A percentile compares a stretch with the other conserved stretches of the same genome.
These are phyloP conservation scores for Talaromyces ruber DNA, from an alignment of 495 filamentous ascomycete species.

Conservation along the genomic window DNA sequence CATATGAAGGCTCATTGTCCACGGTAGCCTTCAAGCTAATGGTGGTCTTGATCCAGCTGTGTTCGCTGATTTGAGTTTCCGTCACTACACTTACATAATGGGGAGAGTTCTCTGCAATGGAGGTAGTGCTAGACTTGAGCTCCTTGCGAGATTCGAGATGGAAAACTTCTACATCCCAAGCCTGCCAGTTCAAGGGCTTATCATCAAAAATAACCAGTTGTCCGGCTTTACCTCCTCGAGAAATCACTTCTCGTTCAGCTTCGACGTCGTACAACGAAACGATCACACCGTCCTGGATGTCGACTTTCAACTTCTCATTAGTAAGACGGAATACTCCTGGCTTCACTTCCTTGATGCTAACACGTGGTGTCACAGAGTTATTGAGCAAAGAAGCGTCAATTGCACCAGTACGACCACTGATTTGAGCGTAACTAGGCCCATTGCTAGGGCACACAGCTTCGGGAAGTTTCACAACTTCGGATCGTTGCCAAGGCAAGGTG, in stretches of 20 bases:
- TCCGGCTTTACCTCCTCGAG: constrained; percentile 72
- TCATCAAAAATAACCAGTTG: constrained; percentile 96
- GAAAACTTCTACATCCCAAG: constrained; percentile 97
- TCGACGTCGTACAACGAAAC: constrained; percentile 71
- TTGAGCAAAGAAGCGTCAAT: constrained; percentile 42
- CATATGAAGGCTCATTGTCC: constrained; percentile 53
- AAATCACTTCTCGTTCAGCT: constrained; percentile 65
- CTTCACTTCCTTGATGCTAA: constrained; percentile 54
- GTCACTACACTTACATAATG: constrained; percentile 73
- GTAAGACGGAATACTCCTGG: constrained; percentile 68
- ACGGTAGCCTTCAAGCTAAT: constrained; percentile 67
- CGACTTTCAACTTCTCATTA: constrained; percentile 65
- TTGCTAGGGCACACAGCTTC: constrained; percentile 15
- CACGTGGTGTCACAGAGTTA: constrained; percentile 34
- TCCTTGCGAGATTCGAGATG: constrained; percentile 82
- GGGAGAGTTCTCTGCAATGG: constrained; percentile 60
- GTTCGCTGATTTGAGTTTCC: constrained; percentile 75
- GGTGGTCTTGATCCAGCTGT: constrained; percentile 80
- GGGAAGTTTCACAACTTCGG: constrained; percentile 59
- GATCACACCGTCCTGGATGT: constrained; percentile 65
- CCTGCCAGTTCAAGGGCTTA: constrained; percentile 97
- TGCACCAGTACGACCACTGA: constrained; percentile 34
- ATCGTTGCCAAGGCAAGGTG: constrained; percentile 75
- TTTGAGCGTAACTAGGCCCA: constrained; percentile 36
- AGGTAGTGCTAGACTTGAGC: constrained; percentile 54